A percentile compares a stretch with the other conserved stretches of the same genome.
These are phyloP conservation scores for Cystobasidiaceae sp. DNA, from an alignment of 1,284 basidiomycete genomes.

Conservation along the genomic window DNA sequence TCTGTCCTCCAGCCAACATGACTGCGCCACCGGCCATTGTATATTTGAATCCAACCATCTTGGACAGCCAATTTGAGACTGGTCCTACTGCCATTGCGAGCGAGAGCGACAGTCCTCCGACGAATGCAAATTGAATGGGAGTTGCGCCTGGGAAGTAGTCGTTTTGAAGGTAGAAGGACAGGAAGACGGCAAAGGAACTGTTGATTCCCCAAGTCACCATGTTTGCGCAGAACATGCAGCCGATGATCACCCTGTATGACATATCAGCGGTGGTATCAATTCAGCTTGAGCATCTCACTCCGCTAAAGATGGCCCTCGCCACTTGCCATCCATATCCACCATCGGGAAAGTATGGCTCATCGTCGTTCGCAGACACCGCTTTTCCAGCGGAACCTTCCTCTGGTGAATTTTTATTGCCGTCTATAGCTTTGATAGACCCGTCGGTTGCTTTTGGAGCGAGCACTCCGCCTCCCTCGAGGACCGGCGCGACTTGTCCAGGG, in stretches of 20 bases:
- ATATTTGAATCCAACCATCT: slow-evolving; percentile 44
- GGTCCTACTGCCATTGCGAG: slow-evolving; percentile 47
- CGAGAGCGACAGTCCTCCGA: slow-evolving; percentile 48
- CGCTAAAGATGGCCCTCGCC: background rate
- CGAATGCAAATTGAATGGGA: slow-evolving; percentile 49
- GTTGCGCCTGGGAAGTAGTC: slow-evolving; percentile 48
- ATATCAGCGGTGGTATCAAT: background rate
- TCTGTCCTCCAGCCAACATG: slow-evolving; percentile 36
- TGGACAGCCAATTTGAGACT: slow-evolving; percentile 46
- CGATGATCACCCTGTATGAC: slow-evolving; percentile 11
- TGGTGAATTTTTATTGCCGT: background rate
- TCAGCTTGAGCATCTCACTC: background rate
- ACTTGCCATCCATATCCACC: slow-evolving; percentile 17
- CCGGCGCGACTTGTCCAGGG: slow-evolving; percentile 7
- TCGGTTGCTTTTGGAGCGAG: background rate
- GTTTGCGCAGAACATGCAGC: slow-evolving; percentile 27
- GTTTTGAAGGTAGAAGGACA: slow-evolving; percentile 48
- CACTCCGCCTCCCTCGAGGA: background rate
- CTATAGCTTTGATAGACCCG: background rate
- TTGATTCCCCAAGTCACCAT: slow-evolving; percentile 46
- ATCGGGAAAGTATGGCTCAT: slow-evolving; percentile 11
- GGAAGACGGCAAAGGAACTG: slow-evolving; percentile 51
- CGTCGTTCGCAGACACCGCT: background rate
- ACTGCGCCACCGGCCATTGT: slow-evolving; percentile 45
- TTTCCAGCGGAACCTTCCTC: background rate